These are phyloP conservation scores for Calonectria hongkongensis DNA, from an alignment of 2,329 filamentous ascomycete species.

Conservation along the genomic window DNA sequence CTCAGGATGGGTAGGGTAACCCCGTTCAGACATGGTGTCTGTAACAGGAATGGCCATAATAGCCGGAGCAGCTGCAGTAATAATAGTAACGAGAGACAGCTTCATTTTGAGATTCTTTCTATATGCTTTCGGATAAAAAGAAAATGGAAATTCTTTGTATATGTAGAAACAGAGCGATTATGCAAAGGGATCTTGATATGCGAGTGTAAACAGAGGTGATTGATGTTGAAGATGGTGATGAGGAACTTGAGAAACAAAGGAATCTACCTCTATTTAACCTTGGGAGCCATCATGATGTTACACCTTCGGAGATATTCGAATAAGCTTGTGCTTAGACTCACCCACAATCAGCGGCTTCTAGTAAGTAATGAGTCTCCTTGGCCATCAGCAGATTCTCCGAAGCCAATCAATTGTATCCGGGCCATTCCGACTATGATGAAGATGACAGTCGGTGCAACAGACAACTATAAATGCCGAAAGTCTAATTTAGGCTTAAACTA, in stretches of 20 bases:
- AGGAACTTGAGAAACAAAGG: not conserved
- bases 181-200: not conserved
- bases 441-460: not conserved
- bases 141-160: not conserved
- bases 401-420: not conserved
- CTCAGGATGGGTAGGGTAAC: not conserved
- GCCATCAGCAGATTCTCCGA: not conserved
- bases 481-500: not conserved
- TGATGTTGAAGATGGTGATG: not conserved
- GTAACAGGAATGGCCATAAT: not conserved
- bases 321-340: not conserved
- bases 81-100: not conserved
- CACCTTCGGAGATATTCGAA: not conserved
- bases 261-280: not conserved
- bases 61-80: not conserved
- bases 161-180: not conserved
- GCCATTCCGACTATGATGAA: not conserved
- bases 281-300: not conserved
- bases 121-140: not conserved
- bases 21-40: not conserved
- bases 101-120: not conserved
- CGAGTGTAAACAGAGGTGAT: not conserved
- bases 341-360: not conserved
- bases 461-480: not conserved
- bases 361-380: slow-evolving; percentile 1